Evolutionary conservation across 192 early-diverging fungal genomes (phyloP).

Genomic region (Piromyces sp.): DNA sequence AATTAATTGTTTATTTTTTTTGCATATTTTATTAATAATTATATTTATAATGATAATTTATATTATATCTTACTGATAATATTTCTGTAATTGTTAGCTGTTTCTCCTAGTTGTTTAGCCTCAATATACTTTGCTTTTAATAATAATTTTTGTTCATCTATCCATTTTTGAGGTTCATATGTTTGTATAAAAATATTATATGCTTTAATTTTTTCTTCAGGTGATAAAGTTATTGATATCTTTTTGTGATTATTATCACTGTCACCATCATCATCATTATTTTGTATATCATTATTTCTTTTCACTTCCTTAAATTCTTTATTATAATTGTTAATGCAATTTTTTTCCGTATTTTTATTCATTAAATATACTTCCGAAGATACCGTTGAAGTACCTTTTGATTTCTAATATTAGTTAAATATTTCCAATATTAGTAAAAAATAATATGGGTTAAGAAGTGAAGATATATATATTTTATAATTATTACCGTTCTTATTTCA

Average conservation of each 20-base stretch:
- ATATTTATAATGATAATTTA: not conserved
- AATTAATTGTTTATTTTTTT: no score
- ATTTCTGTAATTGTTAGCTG: not conserved
- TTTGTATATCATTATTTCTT: not conserved
- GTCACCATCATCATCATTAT: not conserved
- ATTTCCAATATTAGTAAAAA: no score
- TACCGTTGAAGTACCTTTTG: not conserved
- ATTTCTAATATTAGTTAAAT: not conserved
- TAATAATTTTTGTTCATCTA: slow-evolving; percentile 34
- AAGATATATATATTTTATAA: no score
- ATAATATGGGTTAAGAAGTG: no score
- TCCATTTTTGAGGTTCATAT: slow-evolving; percentile 30
- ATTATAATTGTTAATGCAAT: slow-evolving; percentile 3
- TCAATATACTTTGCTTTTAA: slow-evolving; percentile 27
- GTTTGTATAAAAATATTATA: slow-evolving; percentile 32
- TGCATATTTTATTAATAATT: not conserved
- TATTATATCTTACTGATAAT: not conserved
- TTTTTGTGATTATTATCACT: not conserved
- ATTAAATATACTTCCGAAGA: not conserved
- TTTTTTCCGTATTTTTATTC: not conserved
- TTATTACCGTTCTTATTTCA: slow-evolving; percentile 5
- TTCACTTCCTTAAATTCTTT: not conserved
- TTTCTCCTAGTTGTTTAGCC: not conserved
- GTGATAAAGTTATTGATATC: not conserved
- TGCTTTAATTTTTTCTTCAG: slow-evolving; percentile 31